Conservation (phyloP, 2,329 filamentous ascomycete genomes). For the Macrophomina tecta region DNA sequence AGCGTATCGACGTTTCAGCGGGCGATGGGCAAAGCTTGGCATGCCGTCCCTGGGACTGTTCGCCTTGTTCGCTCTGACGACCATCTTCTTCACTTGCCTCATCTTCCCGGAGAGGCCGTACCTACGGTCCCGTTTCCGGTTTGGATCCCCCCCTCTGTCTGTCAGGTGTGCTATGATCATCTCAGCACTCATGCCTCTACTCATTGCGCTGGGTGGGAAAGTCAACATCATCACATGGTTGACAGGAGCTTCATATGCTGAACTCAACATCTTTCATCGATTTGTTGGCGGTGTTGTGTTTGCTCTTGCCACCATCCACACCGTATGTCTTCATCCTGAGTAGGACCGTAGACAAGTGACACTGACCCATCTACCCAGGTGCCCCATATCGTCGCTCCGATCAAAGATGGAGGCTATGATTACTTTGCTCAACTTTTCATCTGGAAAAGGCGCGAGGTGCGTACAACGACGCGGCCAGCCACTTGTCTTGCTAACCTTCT, state of each 20-base stretch:
- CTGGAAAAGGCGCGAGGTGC: constrained; percentile 30
- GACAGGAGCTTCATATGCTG: constrained; percentile 39
- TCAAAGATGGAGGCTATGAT: constrained; percentile 33
- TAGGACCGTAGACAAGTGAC: not conserved
- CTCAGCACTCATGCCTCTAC: constrained; percentile 36
- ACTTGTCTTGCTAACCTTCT: not conserved
- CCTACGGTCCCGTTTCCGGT: constrained; percentile 32
- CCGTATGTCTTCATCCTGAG: constrained; percentile 28
- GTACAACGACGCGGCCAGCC: not conserved
- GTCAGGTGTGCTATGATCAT: constrained; percentile 38
- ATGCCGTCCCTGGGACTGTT: constrained; percentile 32
- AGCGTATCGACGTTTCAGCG: constrained; percentile 32
- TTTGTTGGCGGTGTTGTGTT: constrained; percentile 34
- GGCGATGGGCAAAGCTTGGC: constrained; percentile 28
- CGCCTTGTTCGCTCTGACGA: constrained; percentile 30
- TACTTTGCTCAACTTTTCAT: constrained; percentile 31
- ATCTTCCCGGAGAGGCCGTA: constrained; percentile 33
- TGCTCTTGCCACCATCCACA: constrained; percentile 36
- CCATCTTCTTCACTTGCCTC: constrained; percentile 32
- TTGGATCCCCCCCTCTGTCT: constrained; percentile 34
- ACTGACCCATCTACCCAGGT: constrained; percentile 27
- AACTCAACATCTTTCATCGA: constrained; percentile 38
- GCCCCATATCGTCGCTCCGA: constrained; percentile 34
- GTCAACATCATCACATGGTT: constrained; percentile 39
- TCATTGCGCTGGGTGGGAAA: constrained; percentile 38